Evolutionary conservation across 768 basidiomycete species (phyloP).

Genomic region (Steccherinum ochraceum): DNA sequence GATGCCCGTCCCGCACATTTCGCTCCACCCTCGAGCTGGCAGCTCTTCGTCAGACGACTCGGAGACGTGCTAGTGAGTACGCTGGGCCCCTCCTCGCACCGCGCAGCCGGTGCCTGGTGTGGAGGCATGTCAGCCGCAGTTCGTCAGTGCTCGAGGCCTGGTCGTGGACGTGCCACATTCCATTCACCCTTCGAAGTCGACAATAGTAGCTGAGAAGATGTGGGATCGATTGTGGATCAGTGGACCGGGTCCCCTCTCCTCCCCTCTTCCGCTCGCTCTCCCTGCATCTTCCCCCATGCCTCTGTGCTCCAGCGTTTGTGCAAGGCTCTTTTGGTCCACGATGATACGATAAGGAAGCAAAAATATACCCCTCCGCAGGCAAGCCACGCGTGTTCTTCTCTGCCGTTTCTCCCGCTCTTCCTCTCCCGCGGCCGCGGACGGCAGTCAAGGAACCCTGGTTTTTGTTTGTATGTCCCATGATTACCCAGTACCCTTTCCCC

Average conservation of each 20-base stretch:
- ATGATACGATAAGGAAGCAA: neutral
- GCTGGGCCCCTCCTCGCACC: neutral
- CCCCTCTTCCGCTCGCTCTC: neutral
- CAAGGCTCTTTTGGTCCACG: neutral
- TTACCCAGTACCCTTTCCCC: neutral
- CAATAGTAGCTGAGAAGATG: neutral
- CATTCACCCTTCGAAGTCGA: neutral
- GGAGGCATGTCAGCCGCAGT: conserved; percentile 3
- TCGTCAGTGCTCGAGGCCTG: neutral
- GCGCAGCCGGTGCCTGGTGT: conserved; percentile 7
- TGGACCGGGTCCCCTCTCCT: too few relatives aligned
- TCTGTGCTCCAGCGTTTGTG: neutral
- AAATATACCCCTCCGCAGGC: neutral
- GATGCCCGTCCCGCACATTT: conserved; percentile 4
- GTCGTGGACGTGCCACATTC: too few relatives aligned
- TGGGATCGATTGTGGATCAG: neutral
- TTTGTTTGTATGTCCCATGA: neutral
- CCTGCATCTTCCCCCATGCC: neutral
- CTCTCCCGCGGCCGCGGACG: neutral
- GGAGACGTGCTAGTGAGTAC: conserved; percentile 5
- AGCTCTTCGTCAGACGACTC: conserved; percentile 8
- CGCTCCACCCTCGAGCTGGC: conserved; percentile 5
- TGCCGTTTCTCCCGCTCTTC: neutral
- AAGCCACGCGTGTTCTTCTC: neutral
- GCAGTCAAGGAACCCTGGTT: neutral